phyloP scores from a whole-genome alignment of 306 rosid genomes.

The Hippophae gyantsensis region DNA sequence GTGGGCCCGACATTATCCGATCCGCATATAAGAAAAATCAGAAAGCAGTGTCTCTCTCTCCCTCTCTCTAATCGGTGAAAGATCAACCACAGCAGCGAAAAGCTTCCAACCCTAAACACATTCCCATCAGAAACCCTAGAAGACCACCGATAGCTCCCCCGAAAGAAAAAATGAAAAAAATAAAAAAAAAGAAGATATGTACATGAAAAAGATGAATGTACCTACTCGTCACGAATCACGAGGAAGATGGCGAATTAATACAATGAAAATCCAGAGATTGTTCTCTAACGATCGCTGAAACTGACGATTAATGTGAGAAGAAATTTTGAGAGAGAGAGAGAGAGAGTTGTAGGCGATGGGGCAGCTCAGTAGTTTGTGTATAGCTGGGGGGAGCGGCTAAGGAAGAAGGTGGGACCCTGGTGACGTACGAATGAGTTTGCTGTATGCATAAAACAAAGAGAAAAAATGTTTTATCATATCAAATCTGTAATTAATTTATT shows the following conservation, averaged over 20 bases:
- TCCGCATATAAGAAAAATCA: slow-evolving; percentile 1
- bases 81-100: slow-evolving; percentile 6
- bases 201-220: not conserved
- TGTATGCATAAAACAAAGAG: too few relatives aligned
- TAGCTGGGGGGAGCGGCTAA: too few relatives aligned
- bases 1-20: slow-evolving; percentile 51
- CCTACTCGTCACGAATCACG: slow-evolving; percentile 10
- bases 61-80: slow-evolving; percentile 16
- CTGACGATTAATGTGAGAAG: not conserved
- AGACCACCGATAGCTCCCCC: not conserved
- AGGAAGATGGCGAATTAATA: slow-evolving; percentile 17
- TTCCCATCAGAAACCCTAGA: slow-evolving; percentile 34
- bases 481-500: too few relatives aligned
- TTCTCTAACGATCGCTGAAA: slow-evolving; percentile 6
- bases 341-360: too few relatives aligned
- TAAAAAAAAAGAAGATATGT: not conserved
- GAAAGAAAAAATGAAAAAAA: not conserved
- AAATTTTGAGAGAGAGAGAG: too few relatives aligned
- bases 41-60: not conserved
- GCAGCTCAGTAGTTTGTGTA: too few relatives aligned
- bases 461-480: too few relatives aligned
- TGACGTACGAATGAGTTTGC: too few relatives aligned
- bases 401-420: too few relatives aligned
- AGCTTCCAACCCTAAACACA: slow-evolving; percentile 13
- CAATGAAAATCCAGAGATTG: slow-evolving; percentile 8